Percentiles rank a stretch among this genome's conserved stretches.
These are phyloP conservation scores for Stagonosporopsis rhizophila DNA, from an alignment of 2,329 filamentous ascomycete genomes.

Conservation along the genomic window DNA sequence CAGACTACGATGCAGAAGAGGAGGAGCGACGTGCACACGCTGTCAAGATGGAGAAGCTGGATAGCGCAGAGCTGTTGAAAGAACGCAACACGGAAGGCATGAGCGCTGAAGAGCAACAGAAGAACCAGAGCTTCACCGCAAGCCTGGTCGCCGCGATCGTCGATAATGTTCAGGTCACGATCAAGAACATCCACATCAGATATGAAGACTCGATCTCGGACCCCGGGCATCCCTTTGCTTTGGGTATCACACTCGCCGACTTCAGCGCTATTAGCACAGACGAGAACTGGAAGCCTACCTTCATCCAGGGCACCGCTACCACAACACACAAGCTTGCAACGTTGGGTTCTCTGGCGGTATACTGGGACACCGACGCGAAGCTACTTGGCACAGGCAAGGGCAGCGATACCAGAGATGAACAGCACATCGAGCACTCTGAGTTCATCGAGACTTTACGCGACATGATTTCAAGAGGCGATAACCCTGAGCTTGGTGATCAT, in stretches of 20 bases:
- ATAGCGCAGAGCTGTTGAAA: conserved; percentile 93
- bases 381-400: conserved; percentile 85
- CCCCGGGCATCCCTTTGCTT: conserved; percentile 91
- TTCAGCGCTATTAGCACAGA: conserved; percentile 98
- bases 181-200: conserved; percentile 98
- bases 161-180: conserved; percentile 95
- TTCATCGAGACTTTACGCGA: conserved; percentile 78
- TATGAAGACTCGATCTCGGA: conserved; percentile 98
- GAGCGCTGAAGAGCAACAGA: conserved; percentile 93
- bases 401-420: conserved; percentile 63
- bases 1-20: conserved; percentile 90
- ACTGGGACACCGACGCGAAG: conserved; percentile 95
- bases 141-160: conserved; percentile 96
- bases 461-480: conserved; percentile 78
- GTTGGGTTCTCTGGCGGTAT: conserved; percentile 86
- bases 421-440: conserved; percentile 73
- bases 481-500: conserved; percentile 65
- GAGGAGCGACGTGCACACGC: conserved; percentile 84
- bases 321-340: conserved; percentile 94
- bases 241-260: conserved; percentile 90
- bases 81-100: conserved; percentile 92
- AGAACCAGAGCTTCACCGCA: conserved; percentile 96
- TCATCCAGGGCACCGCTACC: conserved; percentile 84
- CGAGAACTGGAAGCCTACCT: conserved; percentile 91
- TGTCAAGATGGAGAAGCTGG: conserved; percentile 99